These are phyloP conservation scores for Psilocybe cyanescens DNA, from an alignment of 768 basidiomycete species.

Conservation along the genomic window DNA sequence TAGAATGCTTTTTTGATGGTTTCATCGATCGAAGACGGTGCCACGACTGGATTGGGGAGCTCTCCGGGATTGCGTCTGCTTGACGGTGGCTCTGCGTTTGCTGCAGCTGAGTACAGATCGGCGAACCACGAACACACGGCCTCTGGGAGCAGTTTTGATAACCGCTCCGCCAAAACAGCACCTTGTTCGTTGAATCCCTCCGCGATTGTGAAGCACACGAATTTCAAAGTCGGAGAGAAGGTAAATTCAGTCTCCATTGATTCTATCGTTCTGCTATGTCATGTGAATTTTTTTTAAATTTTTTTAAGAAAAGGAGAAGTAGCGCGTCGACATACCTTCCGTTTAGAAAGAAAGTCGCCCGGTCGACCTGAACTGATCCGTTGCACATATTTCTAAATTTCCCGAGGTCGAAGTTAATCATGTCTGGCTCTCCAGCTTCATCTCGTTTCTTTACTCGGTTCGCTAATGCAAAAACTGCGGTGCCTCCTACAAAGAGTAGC, in stretches of 20 bases:
- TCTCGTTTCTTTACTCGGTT: too few relatives aligned
- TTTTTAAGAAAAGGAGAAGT: not conserved
- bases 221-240: not conserved
- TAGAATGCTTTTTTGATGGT: not conserved
- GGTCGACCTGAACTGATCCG: too few relatives aligned
- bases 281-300: not conserved
- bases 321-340: too few relatives aligned
- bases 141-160: not conserved
- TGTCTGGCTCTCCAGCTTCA: too few relatives aligned
- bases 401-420: too few relatives aligned
- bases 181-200: not conserved
- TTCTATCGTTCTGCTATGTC: not conserved
- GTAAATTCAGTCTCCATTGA: not conserved
- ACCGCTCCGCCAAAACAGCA: not conserved
- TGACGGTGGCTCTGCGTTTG: not conserved
- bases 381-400: too few relatives aligned
- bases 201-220: not conserved
- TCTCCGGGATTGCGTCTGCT: conserved; percentile 1
- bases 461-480: too few relatives aligned
- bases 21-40: not conserved
- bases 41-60: not conserved
- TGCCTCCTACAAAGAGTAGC: too few relatives aligned
- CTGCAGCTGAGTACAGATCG: conserved; percentile 1
- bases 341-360: too few relatives aligned
- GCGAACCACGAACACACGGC: not conserved